Conservation (phyloP, 257 asterid genomes). For the Solanum peruvianum region DNA sequence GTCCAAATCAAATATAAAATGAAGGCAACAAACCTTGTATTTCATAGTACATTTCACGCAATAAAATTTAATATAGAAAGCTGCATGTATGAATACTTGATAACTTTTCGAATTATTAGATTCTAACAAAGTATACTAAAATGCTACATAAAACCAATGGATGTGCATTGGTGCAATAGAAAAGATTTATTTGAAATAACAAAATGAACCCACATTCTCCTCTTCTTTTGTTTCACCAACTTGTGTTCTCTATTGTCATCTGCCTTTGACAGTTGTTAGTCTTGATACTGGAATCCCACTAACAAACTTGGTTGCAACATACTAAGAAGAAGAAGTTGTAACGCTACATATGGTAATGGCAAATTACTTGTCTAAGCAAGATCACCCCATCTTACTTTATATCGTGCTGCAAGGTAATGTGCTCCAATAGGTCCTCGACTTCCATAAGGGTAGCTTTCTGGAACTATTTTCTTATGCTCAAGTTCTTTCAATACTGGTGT, state of each 20-base stretch:
- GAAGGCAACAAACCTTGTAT: neutral
- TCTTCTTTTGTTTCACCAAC: neutral
- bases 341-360: neutral
- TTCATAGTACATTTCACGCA: neutral
- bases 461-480: conserved; percentile 53
- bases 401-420: conserved; percentile 80
- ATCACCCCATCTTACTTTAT: conserved; percentile 96
- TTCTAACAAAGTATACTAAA: neutral
- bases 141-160: neutral
- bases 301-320: neutral
- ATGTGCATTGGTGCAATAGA: neutral
- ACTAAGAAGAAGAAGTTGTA: neutral
- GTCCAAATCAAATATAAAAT: neutral
- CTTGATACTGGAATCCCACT: neutral
- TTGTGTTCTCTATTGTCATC: neutral
- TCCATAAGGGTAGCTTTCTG: conserved; percentile 87
- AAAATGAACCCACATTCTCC: neutral
- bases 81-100: neutral
- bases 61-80: neutral
- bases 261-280: neutral
- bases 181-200: neutral
- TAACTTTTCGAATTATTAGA: neutral
- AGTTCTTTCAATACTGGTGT: conserved; percentile 78
- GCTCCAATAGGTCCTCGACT: conserved; percentile 97
- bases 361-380: conserved; percentile 16